A percentile compares a stretch with the other conserved stretches of the same genome.
Conservation (phyloP, 2,329 filamentous ascomycete species). For the Fusarium abutilonis region DNA sequence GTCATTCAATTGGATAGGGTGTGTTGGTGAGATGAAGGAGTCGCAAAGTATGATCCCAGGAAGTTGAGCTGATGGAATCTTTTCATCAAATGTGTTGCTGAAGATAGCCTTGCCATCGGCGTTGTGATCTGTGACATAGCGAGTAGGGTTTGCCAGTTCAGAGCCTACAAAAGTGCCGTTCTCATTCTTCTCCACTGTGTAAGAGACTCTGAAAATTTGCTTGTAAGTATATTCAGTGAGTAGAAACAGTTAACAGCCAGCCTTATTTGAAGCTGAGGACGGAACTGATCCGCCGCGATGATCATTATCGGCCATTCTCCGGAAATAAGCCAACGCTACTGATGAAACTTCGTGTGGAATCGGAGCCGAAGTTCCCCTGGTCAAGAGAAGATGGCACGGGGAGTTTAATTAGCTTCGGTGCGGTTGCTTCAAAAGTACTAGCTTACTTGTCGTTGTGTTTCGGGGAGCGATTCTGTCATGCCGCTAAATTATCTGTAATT, state of each 20-base stretch:
- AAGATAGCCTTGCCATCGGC: background rate
- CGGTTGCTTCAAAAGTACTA: background rate
- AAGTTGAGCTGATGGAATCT: background rate
- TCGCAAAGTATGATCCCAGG: background rate
- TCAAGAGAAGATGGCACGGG: background rate
- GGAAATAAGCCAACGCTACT: background rate
- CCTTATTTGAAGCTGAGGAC: background rate
- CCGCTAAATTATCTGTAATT: conserved; percentile 6
- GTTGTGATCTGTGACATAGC: conserved; percentile 3
- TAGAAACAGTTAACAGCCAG: too few relatives aligned
- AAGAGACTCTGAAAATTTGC: too few relatives aligned
- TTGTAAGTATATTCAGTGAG: too few relatives aligned
- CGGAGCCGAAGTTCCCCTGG: background rate
- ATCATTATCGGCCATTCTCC: background rate
- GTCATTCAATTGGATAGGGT: background rate
- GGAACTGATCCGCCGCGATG: background rate
- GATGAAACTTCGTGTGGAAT: background rate
- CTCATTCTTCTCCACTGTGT: background rate
- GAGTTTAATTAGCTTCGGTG: background rate
- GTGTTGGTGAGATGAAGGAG: background rate
- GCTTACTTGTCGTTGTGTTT: background rate
- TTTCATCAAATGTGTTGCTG: background rate
- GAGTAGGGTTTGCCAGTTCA: background rate
- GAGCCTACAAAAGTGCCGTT: background rate
- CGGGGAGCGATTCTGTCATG: conserved; percentile 13